Evolutionary conservation across 352 stramenopile genomes (phyloP).

Genomic region (Phytophthora citricola): DNA sequence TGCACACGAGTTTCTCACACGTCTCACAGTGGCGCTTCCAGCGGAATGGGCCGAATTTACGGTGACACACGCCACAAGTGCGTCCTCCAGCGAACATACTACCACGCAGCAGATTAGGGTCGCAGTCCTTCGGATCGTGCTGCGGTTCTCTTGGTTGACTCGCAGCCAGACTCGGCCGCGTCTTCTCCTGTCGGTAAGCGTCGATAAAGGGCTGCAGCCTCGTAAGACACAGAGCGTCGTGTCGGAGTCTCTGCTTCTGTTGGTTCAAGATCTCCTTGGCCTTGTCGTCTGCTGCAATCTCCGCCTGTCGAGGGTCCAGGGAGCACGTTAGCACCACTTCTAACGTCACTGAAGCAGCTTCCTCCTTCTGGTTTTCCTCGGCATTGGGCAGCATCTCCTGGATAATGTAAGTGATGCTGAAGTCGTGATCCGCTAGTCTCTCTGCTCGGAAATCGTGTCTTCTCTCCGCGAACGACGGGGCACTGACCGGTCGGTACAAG

Average conservation of each 20-base stretch:
- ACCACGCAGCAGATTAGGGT: constrained; percentile 26
- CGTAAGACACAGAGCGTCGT: constrained; percentile 64
- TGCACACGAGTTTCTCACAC: constrained; percentile 65
- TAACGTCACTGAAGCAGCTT: constrained; percentile 50
- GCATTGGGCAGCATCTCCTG: constrained; percentile 43
- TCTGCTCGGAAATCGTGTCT: constrained; percentile 49
- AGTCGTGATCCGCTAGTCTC: constrained; percentile 47
- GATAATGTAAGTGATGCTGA: constrained; percentile 77
- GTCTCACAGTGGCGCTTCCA: constrained; percentile 77
- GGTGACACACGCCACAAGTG: constrained; percentile 62
- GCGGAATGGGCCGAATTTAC: constrained; percentile 75
- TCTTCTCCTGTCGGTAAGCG: constrained; percentile 46
- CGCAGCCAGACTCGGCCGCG: background rate
- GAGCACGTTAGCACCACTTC: constrained; percentile 69
- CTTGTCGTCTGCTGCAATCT: constrained; percentile 15
- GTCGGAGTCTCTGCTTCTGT: constrained; percentile 57
- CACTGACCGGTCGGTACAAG: constrained; percentile 58
- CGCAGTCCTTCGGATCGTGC: constrained; percentile 37
- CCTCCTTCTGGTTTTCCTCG: constrained; percentile 5
- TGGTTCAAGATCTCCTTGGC: constrained; percentile 33
- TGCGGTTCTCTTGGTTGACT: constrained; percentile 20
- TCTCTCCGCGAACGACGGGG: constrained; percentile 39
- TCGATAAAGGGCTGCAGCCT: constrained; percentile 65
- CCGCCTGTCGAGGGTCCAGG: constrained; percentile 26
- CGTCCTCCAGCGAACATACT: constrained; percentile 27